A percentile compares a stretch with the other conserved stretches of the same genome.
Evolutionary conservation across 2,329 filamentous ascomycete species (phyloP).

Genomic region (Sporothrix brunneoviolacea): DNA sequence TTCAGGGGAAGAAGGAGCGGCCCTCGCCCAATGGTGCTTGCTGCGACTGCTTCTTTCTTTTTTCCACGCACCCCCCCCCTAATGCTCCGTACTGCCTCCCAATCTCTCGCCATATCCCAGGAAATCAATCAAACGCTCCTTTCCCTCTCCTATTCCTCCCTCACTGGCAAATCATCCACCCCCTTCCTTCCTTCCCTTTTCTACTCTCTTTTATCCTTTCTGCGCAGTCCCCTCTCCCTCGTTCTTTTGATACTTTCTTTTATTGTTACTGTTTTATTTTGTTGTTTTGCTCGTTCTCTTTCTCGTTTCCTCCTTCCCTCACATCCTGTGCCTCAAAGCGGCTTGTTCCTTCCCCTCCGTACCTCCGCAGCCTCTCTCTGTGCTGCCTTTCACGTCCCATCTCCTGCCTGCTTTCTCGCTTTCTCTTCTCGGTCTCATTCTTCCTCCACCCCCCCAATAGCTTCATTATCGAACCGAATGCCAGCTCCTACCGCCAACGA

Average conservation of each 20-base stretch:
- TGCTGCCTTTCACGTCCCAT: too few species aligned
- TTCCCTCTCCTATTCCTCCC: background rate
- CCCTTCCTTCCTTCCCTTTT: too few species aligned
- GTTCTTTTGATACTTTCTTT: background rate
- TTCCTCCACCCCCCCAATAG: background rate
- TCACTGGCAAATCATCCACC: background rate
- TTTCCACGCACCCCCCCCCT: slow-evolving; percentile 7
- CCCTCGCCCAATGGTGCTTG: background rate
- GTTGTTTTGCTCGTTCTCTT: background rate
- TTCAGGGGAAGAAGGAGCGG: background rate
- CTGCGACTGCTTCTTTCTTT: background rate
- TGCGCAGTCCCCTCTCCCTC: background rate
- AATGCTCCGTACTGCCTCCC: background rate
- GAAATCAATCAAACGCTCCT: slow-evolving; percentile 9
- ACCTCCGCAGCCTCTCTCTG: too few species aligned
- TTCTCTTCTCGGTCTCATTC: background rate
- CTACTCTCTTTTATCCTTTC: slow-evolving; percentile 2
- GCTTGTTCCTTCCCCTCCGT: too few species aligned
- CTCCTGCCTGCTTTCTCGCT: too few species aligned
- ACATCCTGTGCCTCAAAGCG: too few species aligned
- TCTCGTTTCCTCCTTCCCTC: background rate
- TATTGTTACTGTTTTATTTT: too few species aligned
- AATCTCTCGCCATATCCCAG: slow-evolving; percentile 5
- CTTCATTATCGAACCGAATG: slow-evolving; percentile 1
- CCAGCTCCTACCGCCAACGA: slow-evolving; percentile 6